Percentiles rank a stretch among this genome's conserved stretches.
Evolutionary conservation across 768 basidiomycete genomes (phyloP).

Genomic region (Chalciporus sphaerocephalus): DNA sequence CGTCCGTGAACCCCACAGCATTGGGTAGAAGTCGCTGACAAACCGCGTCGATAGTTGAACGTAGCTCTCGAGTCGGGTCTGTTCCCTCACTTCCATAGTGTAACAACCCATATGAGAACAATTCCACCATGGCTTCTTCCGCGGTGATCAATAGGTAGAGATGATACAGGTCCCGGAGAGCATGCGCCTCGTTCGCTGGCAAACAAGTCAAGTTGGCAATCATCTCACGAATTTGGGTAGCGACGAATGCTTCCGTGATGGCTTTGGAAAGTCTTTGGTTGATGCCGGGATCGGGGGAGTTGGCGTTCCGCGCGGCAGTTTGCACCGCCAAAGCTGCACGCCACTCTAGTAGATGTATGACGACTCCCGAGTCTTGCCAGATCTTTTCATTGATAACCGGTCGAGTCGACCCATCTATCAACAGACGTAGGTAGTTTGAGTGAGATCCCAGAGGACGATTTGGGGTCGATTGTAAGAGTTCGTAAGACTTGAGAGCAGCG

Average conservation of each 20-base stretch:
- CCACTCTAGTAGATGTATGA: slow-evolving; percentile 55
- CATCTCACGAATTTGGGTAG: slow-evolving; percentile 47
- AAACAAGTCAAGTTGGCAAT: slow-evolving; percentile 32
- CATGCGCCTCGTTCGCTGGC: slow-evolving; percentile 13
- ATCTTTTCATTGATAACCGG: slow-evolving; percentile 22
- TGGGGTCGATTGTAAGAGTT: slow-evolving; percentile 36
- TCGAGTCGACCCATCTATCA: slow-evolving; percentile 25
- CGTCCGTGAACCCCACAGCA: slow-evolving; percentile 63
- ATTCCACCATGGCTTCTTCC: slow-evolving; percentile 52
- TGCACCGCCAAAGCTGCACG: slow-evolving; percentile 60
- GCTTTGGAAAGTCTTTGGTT: slow-evolving; percentile 59
- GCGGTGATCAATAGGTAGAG: slow-evolving; percentile 54
- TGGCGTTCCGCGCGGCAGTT: slow-evolving; percentile 34
- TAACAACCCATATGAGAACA: slow-evolving; percentile 54
- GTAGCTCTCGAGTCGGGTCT: slow-evolving; percentile 47
- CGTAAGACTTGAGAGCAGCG: slow-evolving; percentile 60
- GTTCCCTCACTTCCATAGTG: slow-evolving; percentile 13
- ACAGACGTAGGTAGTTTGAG: slow-evolving; percentile 50
- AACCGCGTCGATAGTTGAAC: slow-evolving; percentile 44
- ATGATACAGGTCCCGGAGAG: slow-evolving; percentile 23
- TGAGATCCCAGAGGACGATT: slow-evolving; percentile 12
- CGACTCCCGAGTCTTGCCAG: slow-evolving; percentile 37
- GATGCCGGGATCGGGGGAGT: slow-evolving; percentile 46
- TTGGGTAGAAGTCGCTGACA: slow-evolving; percentile 57
- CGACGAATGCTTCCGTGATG: slow-evolving; percentile 67